Percentiles rank a stretch among this genome's conserved stretches.
phyloP scores from a whole-genome alignment of 495 filamentous ascomycete species.

The Oidiodendron maius region DNA sequence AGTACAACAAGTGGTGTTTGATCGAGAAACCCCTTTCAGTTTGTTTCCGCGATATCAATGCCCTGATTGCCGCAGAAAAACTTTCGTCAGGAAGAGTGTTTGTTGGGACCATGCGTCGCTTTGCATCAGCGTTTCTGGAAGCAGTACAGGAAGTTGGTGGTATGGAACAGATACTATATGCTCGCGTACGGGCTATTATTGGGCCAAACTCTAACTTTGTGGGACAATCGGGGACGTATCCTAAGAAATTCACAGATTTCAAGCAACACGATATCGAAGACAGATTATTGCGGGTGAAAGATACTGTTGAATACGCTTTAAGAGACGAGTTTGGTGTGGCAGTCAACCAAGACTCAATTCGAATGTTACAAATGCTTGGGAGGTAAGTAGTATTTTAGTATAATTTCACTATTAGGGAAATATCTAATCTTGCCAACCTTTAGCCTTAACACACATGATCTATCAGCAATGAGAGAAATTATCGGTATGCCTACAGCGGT shows the following conservation, averaged over 20 bases:
- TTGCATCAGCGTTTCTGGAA: constrained; percentile 43
- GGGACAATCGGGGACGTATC: constrained; percentile 42
- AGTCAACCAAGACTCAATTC: too few species aligned
- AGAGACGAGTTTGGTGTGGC: too few species aligned
- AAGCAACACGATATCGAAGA: constrained; percentile 19
- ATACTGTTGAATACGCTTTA: constrained; percentile 3
- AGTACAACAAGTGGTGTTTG: constrained; percentile 46
- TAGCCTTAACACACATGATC: constrained; percentile 50
- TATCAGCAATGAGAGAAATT: constrained; percentile 49
- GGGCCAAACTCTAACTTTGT: constrained; percentile 42
- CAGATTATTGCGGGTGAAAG: not conserved
- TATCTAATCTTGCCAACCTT: constrained; percentile 33
- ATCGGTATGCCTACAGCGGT: constrained; percentile 41
- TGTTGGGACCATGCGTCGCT: constrained; percentile 49
- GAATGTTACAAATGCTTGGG: too few species aligned
- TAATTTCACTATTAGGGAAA: too few species aligned
- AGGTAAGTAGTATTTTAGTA: too few species aligned
- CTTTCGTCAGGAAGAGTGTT: constrained; percentile 32
- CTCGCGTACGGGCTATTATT: constrained; percentile 47
- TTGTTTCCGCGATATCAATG: not conserved
- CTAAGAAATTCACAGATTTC: constrained; percentile 30
- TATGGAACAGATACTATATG: constrained; percentile 42
- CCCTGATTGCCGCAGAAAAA: constrained; percentile 25
- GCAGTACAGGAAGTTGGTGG: constrained; percentile 41
- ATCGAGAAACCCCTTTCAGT: constrained; percentile 47